Evolutionary conservation across 768 basidiomycete species (phyloP).

Genomic region (Suillus brevipes): DNA sequence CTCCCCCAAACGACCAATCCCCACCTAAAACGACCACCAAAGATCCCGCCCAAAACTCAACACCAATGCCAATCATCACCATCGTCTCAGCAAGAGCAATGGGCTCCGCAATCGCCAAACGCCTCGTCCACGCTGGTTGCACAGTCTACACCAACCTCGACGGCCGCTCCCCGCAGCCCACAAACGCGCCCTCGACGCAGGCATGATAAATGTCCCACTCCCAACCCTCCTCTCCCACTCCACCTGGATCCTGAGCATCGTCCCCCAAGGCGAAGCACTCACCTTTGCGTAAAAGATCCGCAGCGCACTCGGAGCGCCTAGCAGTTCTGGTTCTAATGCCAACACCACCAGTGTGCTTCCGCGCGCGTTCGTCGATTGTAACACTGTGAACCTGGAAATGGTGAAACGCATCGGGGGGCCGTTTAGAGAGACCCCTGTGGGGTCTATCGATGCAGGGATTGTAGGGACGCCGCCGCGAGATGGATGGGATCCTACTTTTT

Average conservation of each 20-base stretch:
- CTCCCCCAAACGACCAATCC: not conserved
- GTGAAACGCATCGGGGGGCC: conserved; percentile 45
- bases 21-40: not conserved
- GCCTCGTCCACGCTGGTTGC: conserved; percentile 44
- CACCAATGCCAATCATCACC: conserved; percentile 35
- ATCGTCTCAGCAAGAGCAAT: conserved; percentile 58
- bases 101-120: conserved; percentile 52
- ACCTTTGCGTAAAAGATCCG: conserved; percentile 37
- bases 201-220: conserved; percentile 44
- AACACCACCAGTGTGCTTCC: not conserved
- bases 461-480: conserved; percentile 53
- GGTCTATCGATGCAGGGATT: conserved; percentile 54
- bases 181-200: conserved; percentile 46
- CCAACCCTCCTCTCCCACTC: conserved; percentile 32
- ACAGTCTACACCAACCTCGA: conserved; percentile 53
- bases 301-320: not conserved
- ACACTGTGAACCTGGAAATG: conserved; percentile 53
- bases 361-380: conserved; percentile 51
- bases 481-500: conserved; percentile 51
- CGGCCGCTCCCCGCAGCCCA: conserved; percentile 48
- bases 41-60: not conserved
- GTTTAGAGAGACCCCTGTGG: conserved; percentile 35
- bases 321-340: not conserved
- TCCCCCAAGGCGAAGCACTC: conserved; percentile 51
- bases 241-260: conserved; percentile 49